Conservation (phyloP, 345 rosid species). For the Clausena lansium region DNA sequence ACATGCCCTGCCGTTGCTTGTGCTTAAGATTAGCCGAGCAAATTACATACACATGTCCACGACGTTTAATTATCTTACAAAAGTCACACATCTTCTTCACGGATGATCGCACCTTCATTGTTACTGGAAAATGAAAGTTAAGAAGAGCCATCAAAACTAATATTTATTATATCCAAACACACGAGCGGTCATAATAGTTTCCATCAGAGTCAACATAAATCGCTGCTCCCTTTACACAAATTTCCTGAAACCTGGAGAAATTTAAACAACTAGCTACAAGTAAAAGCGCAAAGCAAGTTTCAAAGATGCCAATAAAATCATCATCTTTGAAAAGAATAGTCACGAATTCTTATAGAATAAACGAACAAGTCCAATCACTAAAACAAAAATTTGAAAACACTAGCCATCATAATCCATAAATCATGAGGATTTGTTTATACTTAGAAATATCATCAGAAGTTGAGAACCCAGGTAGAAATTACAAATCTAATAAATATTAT, state of each 20-base stretch:
- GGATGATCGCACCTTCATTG: constrained; percentile 90
- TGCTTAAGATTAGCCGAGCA: constrained; percentile 84
- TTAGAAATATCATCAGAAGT: not conserved
- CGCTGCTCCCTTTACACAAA: not conserved
- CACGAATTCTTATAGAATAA: not conserved
- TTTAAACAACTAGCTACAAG: not conserved
- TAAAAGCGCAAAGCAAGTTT: not conserved
- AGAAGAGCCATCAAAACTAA: not conserved
- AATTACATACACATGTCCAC: constrained; percentile 75
- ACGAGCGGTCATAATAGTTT: not conserved
- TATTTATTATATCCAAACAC: not conserved
- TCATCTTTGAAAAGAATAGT: not conserved
- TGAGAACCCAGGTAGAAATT: not conserved
- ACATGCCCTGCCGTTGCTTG: constrained; percentile 82
- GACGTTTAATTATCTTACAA: constrained; percentile 79
- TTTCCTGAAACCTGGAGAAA: not conserved
- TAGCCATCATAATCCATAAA: not conserved
- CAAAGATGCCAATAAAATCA: not conserved
- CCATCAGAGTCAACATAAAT: not conserved
- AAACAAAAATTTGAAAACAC: not conserved
- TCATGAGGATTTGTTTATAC: not conserved
- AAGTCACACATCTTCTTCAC: constrained; percentile 98
- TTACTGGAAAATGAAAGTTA: constrained; percentile 24
- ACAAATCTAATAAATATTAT: not conserved
- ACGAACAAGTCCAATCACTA: not conserved